Base-by-base conservation (phyloP, 495 filamentous ascomycete species). In the Neurospora pannonica region DNA sequence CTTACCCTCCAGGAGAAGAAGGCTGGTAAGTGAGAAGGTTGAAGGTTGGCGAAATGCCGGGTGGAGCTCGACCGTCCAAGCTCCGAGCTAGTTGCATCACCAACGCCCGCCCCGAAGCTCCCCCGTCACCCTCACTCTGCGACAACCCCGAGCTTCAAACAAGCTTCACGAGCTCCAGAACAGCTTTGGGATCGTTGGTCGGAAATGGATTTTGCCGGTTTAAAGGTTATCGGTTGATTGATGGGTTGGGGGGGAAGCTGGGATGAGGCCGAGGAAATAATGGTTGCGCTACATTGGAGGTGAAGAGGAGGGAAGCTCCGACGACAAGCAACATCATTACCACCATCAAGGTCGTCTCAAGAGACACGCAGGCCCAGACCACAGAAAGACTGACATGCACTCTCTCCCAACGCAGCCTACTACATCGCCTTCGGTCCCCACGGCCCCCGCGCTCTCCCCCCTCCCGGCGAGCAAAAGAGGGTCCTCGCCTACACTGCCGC, bases 351-450 rank as follows among this genome's bases (percentile, higher is more conserved):
- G 39, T 67, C 54, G 21, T 78, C 69, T 78, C 74, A 40, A 34
- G 28, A 67, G 28, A 67, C 54, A 67, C 54, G 54, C 54, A 34
- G 54, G 54, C 13, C 48, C 48, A 60, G 67, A 77, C 40, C 62
- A 31, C 36, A 43, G 38, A 38, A 72, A 15, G 74, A 42, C 71
- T 24, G 48, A 75, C 71, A 46, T 40, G 70, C 48, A 34, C 67
- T 70, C 62, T 72, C 75, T 73, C 73, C 28, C 54, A 71, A 73
- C 39, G 81, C 82, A 99, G 96, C 96, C 77, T 99, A 98, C 91
- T 99, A 92, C 90, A 97, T 98, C 79, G 95, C 96, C 76, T 99
- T 99, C 82, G 96, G 96, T 72, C 88, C 94, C 76, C 97, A 98
- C 84, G 96, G 96, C 73, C 96, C 96, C 74, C 94, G 96, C 71